Evolutionary conservation across 2,329 filamentous ascomycete species (phyloP).

Genomic region (Colletotrichum lini): DNA sequence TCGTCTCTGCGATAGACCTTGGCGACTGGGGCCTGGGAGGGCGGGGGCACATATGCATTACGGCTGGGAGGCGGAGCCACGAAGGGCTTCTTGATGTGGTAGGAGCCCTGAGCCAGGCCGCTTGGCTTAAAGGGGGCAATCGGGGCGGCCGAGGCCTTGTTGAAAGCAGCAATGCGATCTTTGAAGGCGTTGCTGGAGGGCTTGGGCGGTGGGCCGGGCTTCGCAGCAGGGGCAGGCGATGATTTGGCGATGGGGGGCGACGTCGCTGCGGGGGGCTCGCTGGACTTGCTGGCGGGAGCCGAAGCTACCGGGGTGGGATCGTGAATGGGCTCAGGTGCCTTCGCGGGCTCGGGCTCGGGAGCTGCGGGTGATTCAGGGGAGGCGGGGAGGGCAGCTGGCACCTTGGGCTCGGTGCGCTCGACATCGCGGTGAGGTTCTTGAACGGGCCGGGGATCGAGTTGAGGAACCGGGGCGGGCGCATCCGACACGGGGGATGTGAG

Average conservation of each 20-base stretch:
- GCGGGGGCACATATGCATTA: slow-evolving; percentile 88
- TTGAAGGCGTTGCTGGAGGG: slow-evolving; percentile 84
- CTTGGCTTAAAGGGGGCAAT: slow-evolving; percentile 91
- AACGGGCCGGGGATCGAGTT: slow-evolving; percentile 48
- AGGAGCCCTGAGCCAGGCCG: slow-evolving; percentile 70
- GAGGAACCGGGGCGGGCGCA: slow-evolving; percentile 48
- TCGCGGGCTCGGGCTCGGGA: slow-evolving; percentile 52
- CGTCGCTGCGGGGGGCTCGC: slow-evolving; percentile 50
- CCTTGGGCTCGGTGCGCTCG: slow-evolving; percentile 50
- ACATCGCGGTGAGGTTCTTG: slow-evolving; percentile 54
- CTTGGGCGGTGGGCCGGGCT: slow-evolving; percentile 79
- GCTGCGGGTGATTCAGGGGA: slow-evolving; percentile 54
- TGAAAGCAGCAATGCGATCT: slow-evolving; percentile 97
- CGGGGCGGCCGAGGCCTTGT: slow-evolving; percentile 88
- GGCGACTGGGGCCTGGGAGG: slow-evolving; percentile 77
- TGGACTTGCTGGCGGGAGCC: slow-evolving; percentile 56
- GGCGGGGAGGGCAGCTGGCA: slow-evolving; percentile 47
- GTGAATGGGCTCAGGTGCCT: slow-evolving; percentile 49
- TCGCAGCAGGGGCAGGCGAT: slow-evolving; percentile 52
- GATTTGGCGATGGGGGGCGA: slow-evolving; percentile 59
- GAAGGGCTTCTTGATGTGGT: slow-evolving; percentile 96
- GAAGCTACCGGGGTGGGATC: slow-evolving; percentile 48
- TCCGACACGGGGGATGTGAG: slow-evolving; percentile 46
- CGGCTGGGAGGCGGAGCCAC: slow-evolving; percentile 95
- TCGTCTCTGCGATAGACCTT: slow-evolving; percentile 91